Evolutionary conservation across 1,284 basidiomycete species (phyloP), one percentile per base, ranked within the genome.

Genomic region (Rhodotorula sp.): DNA sequence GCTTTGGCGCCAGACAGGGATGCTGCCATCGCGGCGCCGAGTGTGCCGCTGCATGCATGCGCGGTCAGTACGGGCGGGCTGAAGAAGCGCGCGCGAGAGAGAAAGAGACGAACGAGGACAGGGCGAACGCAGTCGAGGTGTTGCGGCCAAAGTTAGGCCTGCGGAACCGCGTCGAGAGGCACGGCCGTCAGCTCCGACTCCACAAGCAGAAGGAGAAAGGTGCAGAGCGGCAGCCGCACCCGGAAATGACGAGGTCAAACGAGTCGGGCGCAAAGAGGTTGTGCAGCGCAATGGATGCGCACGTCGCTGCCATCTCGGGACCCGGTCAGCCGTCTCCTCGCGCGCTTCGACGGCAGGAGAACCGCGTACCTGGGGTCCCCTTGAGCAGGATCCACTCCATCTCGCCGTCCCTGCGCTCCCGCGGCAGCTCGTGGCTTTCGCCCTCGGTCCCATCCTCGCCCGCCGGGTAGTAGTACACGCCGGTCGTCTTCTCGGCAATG

Each of bases 241-340:
- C 84, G 4, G 82, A 82, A 44, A 86, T 80, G 58, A 86, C 88
- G 42, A 97, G 86, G 80, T 97, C 93, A 52, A 97, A 91, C 79
- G 91, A 84, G 48, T 86, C 88, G 0, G 88, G 88, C 12, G 67
- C 49, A 80, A 89, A 96, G 23, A 97, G 79, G 79, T 96, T 96
- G 80, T 96, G 91, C 56, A 97, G 82, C 1, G 86, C 92, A 68
- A 97, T 88, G 78, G 95, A 96, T 3, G 91, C 85, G 80, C 94
- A 97, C 3, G 93, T 91, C 7, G 93, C 92, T 62, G 48, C 3
- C 93, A 91, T 21, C 44, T 93, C 76, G 0, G 7, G 42, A 41
- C 23, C 5, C 48, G 23, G 59, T 44, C 44, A 46, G 34, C 14
- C 21, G 7, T 19, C 16, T 17, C 49, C 14, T n/a, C 4, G 7